Evolutionary conservation across 108 stramenopile genomes (phyloP).

Genomic region (Epithemia pelagica): DNA sequence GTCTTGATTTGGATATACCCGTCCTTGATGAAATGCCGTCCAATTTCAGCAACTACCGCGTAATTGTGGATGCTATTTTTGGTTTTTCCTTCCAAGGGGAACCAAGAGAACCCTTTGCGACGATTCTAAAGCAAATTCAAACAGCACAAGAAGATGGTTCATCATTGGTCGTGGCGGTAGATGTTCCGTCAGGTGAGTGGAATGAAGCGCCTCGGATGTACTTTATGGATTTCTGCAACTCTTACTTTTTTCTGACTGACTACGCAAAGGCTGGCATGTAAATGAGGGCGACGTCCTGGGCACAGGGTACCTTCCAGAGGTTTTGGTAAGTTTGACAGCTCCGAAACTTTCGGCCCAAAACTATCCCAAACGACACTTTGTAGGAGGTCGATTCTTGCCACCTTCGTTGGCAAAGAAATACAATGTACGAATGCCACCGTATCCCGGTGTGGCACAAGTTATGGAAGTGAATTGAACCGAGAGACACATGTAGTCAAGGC

Average conservation of each 20-base stretch:
- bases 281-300: slow-evolving; percentile 42
- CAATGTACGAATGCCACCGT: slow-evolving; percentile 71
- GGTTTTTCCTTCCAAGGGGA: slow-evolving; percentile 91
- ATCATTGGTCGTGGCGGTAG: slow-evolving; percentile 73
- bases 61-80: slow-evolving; percentile 95
- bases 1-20: slow-evolving; percentile 71
- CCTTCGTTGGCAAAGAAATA: slow-evolving; percentile 78
- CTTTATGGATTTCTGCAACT: neutral
- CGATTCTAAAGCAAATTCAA: slow-evolving; percentile 58
- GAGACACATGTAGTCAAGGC: too few species aligned
- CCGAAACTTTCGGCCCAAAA: slow-evolving; percentile 76
- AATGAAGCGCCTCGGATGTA: neutral
- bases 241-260: neutral
- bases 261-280: slow-evolving; percentile 81
- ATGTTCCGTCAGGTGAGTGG: slow-evolving; percentile 71
- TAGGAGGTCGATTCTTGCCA: slow-evolving; percentile 92
- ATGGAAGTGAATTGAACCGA: slow-evolving; percentile 62
- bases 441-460: slow-evolving; percentile 66
- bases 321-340: slow-evolving; percentile 87
- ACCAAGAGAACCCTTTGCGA: slow-evolving; percentile 86
- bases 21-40: slow-evolving; percentile 56
- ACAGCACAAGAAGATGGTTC: slow-evolving; percentile 14
- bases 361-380: slow-evolving; percentile 83
- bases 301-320: slow-evolving; percentile 64
- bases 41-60: slow-evolving; percentile 2